These are phyloP conservation scores for Aspergillus conjunctus DNA, from an alignment of 495 filamentous ascomycete species.

Conservation along the genomic window DNA sequence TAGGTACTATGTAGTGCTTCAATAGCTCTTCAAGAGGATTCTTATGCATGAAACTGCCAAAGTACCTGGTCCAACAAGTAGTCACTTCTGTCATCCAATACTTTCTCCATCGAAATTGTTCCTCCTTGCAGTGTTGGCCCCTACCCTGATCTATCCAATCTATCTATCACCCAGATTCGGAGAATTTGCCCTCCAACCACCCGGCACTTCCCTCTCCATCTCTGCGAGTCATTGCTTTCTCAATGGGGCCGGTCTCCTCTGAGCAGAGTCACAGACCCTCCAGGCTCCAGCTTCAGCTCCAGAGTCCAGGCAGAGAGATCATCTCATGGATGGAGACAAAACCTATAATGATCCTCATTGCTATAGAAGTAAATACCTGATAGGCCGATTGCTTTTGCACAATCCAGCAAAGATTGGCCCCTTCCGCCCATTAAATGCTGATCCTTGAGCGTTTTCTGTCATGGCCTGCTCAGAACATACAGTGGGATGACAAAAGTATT, in stretches of 20 bases:
- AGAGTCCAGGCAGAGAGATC: background rate
- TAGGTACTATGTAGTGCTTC: too few relatives aligned
- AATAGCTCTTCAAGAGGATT: too few relatives aligned
- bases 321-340: conserved; percentile 2
- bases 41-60: too few relatives aligned
- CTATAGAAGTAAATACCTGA: conserved; percentile 3
- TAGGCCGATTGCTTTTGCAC: conserved; percentile 17
- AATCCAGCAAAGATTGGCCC: conserved; percentile 25
- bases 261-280: background rate
- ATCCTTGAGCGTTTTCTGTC: conserved; percentile 26
- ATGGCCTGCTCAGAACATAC: background rate
- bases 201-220: background rate
- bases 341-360: conserved; percentile 13
- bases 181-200: conserved; percentile 14
- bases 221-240: conserved; percentile 1
- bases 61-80: too few relatives aligned
- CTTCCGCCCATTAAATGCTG: conserved; percentile 12
- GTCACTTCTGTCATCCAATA: conserved; percentile 7
- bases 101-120: background rate
- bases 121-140: background rate
- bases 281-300: too few relatives aligned
- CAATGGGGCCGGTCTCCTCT: too few relatives aligned
- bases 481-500: too few relatives aligned
- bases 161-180: conserved; percentile 22
- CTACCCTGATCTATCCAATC: conserved; percentile 23